Evolutionary conservation across 495 filamentous ascomycete genomes (phyloP).

Genomic region (Aspergillus ostianus): DNA sequence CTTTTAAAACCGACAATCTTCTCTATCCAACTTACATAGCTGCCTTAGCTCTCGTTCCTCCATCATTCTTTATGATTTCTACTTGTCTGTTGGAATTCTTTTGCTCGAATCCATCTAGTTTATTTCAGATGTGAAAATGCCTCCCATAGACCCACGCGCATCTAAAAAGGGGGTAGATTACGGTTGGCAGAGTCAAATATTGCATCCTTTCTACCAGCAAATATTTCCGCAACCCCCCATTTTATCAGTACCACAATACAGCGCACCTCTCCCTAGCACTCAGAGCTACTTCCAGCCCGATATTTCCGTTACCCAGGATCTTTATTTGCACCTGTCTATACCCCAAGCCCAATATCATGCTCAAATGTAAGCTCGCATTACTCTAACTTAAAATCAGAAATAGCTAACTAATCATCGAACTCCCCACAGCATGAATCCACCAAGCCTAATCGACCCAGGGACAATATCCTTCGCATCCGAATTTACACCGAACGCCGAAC

Average conservation of each 20-base stretch:
- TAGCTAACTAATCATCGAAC: constrained; percentile 6
- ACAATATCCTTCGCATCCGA: constrained; percentile 34
- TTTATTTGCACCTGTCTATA: constrained; percentile 12
- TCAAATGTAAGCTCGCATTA: constrained; percentile 16
- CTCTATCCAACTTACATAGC: no score
- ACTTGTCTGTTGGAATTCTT: no score
- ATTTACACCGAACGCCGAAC: constrained; percentile 30
- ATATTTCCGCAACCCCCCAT: constrained; percentile 19
- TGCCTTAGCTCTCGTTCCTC: no score
- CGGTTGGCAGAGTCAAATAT: constrained; percentile 23
- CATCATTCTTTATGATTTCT: no score
- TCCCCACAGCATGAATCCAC: constrained; percentile 22
- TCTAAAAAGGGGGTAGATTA: constrained; percentile 18
- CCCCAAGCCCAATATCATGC: constrained; percentile 20
- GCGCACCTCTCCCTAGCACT: constrained; percentile 12
- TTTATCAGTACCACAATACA: constrained; percentile 17
- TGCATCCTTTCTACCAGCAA: constrained; percentile 24
- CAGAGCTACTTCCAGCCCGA: constrained; percentile 23
- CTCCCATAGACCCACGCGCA: no score
- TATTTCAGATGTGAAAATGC: no score
- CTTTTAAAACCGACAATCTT: no score
- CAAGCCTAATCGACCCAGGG: constrained; percentile 26
- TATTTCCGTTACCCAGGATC: constrained; percentile 19
- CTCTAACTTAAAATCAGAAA: background rate
- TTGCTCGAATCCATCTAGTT: no score